Conservation (phyloP, 1,139 yeast species). For the Hanseniaspora sp. region DNA sequence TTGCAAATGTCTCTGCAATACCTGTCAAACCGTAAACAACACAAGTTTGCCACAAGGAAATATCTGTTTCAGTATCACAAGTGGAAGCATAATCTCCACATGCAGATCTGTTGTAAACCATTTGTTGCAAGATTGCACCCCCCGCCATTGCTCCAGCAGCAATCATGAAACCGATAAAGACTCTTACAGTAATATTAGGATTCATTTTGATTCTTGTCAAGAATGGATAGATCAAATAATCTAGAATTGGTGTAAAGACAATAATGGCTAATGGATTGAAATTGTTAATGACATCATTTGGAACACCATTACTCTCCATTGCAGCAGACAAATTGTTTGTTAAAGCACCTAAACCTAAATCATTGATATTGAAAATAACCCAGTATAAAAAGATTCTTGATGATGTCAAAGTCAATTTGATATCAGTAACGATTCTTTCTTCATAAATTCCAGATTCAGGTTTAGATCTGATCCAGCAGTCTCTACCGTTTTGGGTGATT, state of each 20-base stretch:
- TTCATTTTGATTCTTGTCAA: slow-evolving; percentile 45
- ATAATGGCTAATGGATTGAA: slow-evolving; percentile 60
- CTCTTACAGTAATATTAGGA: slow-evolving; percentile 61
- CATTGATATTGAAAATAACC: slow-evolving; percentile 51
- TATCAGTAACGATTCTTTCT: slow-evolving; percentile 49
- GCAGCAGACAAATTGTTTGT: slow-evolving; percentile 58
- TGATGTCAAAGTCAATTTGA: slow-evolving; percentile 46
- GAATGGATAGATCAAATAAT: slow-evolving; percentile 47
- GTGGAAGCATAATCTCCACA: slow-evolving; percentile 56
- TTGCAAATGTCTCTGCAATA: slow-evolving; percentile 58
- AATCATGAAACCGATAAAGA: slow-evolving; percentile 62
- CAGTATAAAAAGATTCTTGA: slow-evolving; percentile 55
- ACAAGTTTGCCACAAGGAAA: slow-evolving; percentile 48
- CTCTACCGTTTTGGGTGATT: slow-evolving; percentile 31
- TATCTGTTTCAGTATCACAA: slow-evolving; percentile 38
- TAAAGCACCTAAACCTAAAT: slow-evolving; percentile 53
- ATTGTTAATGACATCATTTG: slow-evolving; percentile 58
- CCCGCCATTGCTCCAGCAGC: slow-evolving; percentile 62
- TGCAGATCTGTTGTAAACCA: slow-evolving; percentile 62
- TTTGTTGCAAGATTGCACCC: slow-evolving; percentile 72
- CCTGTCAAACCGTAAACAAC: slow-evolving; percentile 47
- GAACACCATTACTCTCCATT: slow-evolving; percentile 56
- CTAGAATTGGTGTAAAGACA: slow-evolving; percentile 52
- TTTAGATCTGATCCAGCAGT: slow-evolving; percentile 21
- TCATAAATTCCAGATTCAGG: slow-evolving; percentile 16